Base-by-base conservation (phyloP, 2,329 filamentous ascomycete species). In the Mycocentrospora acerina region DNA sequence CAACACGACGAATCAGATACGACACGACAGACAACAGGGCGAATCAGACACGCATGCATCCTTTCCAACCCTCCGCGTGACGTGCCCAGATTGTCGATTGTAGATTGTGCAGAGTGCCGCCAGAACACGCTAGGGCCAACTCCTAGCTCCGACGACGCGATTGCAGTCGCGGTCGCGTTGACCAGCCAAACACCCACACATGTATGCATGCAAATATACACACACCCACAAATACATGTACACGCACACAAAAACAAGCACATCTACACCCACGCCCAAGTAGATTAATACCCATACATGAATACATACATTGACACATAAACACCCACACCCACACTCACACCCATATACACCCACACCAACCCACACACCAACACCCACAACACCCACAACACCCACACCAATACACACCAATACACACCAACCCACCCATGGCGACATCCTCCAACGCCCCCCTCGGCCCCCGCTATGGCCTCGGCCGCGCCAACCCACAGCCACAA, bases 401-500 rank as follows among this genome's bases (percentile, higher is more conserved):
- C 27, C 28, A 16, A 40, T 18, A 45, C 39, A 45, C 55, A 44
- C 27, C 15, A 7, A n/a, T n/a, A n/a, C 39, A 32, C 43, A 22
- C 16, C 19, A 27, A 28, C 31, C 35, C 22, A 40, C 35, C 45
- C 45, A 78, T 78, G 77, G 75, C 78, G 49, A 76, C 73, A 60
- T 74, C 72, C 41, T 61, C 73, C 47, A 66, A 71, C 39, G 75
- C 77, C 48, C 75, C 77, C 48, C 75, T 78, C 56, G 69, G 75
- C 33, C 81, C 81, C 58, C 76, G 79, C 50, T 75, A 76, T 52
- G 72, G 73, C 43, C 73, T 80, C 41, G 69, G 56, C 53, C 62
- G 67, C 35, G 51, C 4, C 35, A 40, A n/a, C 41, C 52, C 33
- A 24, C 30, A 2, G 29, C 33, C 24, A 42, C 56, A 29, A 53